A percentile compares a stretch with the other conserved stretches of the same genome.
Evolutionary conservation across 1,284 basidiomycete species (phyloP).

Genomic region (Mycena sp.): DNA sequence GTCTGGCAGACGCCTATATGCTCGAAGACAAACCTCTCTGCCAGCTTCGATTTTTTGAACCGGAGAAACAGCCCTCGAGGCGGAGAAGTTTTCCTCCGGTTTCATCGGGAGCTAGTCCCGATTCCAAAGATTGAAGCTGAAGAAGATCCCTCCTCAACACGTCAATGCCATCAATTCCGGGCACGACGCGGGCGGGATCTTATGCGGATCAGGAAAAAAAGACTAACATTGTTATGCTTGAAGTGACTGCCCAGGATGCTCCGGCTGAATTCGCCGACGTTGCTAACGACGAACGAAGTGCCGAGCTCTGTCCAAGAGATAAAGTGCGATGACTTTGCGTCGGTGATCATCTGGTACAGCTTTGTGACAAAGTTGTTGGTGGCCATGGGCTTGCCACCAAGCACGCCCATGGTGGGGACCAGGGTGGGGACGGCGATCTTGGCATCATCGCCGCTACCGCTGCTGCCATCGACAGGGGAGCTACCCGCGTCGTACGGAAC

Average conservation of each 20-base stretch:
- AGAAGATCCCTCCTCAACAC: no score
- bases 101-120: no score
- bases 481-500: constrained; percentile 43
- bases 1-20: no score
- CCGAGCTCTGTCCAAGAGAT: constrained; percentile 84
- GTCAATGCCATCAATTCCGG: no score
- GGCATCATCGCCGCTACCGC: constrained; percentile 47
- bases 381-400: constrained; percentile 72
- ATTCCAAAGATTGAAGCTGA: no score
- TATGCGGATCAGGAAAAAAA: not conserved
- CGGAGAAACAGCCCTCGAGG: no score
- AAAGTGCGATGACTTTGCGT: constrained; percentile 78
- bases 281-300: constrained; percentile 83
- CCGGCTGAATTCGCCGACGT: constrained; percentile 84
- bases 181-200: not conserved
- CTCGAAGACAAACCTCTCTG: no score
- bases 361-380: constrained; percentile 88
- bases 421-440: constrained; percentile 28
- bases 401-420: constrained; percentile 54
- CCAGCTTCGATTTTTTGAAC: no score
- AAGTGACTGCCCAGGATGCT: constrained; percentile 84
- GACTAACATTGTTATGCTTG: constrained; percentile 84
- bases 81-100: no score
- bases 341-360: constrained; percentile 88
- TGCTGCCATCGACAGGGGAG: constrained; percentile 66